Evolutionary conservation across 139 green algal genomes (phyloP).

Genomic region (Astrephomene gubernaculifera): DNA sequence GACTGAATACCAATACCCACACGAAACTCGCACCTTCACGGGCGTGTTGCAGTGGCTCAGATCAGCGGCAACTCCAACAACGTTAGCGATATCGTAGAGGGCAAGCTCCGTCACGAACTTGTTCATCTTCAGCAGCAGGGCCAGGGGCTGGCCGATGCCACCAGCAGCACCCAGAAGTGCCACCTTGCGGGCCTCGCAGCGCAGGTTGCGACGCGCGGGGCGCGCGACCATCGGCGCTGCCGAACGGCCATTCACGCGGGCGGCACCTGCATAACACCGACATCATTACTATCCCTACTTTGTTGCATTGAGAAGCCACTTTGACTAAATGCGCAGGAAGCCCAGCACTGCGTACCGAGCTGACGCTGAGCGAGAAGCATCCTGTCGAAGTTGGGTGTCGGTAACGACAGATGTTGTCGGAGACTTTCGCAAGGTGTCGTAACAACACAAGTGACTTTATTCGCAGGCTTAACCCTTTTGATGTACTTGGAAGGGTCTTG

Average conservation of each 20-base stretch:
- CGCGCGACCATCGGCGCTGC: conserved; percentile 12
- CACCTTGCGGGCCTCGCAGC: conserved; percentile 58
- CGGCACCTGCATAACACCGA: conserved; percentile 7
- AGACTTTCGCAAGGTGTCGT: too few relatives aligned
- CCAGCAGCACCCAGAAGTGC: conserved; percentile 86
- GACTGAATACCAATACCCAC: too few relatives aligned
- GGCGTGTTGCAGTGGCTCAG: conserved; percentile 94
- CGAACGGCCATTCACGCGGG: not conserved
- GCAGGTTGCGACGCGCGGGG: conserved; percentile 1
- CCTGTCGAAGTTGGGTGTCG: not conserved
- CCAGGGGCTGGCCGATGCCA: conserved; percentile 90
- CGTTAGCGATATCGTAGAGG: conserved; percentile 97
- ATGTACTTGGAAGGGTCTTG: too few relatives aligned
- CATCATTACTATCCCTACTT: not conserved
- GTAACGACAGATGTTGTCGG: too few relatives aligned
- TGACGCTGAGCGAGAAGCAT: conserved; percentile 9
- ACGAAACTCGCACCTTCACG: conserved; percentile 71
- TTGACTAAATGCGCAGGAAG: too few relatives aligned
- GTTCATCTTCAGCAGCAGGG: conserved; percentile 92
- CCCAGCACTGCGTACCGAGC: conserved; percentile 8
- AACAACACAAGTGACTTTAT: too few relatives aligned
- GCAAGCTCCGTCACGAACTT: conserved; percentile 89
- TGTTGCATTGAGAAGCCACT: too few relatives aligned
- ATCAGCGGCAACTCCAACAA: conserved; percentile 93
- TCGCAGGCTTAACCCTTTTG: too few relatives aligned